Evolutionary conservation across 257 asterid genomes (phyloP), one percentile per base, ranked within the genome.

Genomic region (Solanum neorickii): DNA sequence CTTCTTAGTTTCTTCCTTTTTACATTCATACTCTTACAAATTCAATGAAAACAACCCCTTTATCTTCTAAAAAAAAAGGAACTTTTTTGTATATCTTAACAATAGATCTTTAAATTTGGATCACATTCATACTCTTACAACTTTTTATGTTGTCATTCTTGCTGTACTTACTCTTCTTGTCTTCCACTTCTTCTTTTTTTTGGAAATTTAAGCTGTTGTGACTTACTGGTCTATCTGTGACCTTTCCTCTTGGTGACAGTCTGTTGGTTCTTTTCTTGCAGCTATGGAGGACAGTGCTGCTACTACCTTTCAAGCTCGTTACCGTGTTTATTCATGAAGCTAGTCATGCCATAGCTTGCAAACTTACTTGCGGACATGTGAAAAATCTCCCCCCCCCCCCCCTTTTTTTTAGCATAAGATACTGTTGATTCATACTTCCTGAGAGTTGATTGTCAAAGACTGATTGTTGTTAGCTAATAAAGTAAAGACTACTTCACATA

Each of bases 341-440:
- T 56, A 91, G 92, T 85, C 93, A 91, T 68, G 92, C 93, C 23
- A 88, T 91, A 87, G 93, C 93, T 84, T 89, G 92, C 87, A 89
- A 89, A 87, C 90, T 91, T 84, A 89, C 92, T 66, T 89, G 93
- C 42, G 93, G 93, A 68, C 92, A 91, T 82, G 93, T 88, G 80
- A 89, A 89, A 12, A 52, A 9, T 14, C 35, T 3, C 1, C 42
- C 35, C 42, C 59, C 37, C 42, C 83, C 37, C 37, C 37, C 27
- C 27, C 46, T 31, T 16, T 49, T 83, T 59, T 21, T 31, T 10
- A 47, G 42, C 42, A 73, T 73, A 39, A 33, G 25, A 29, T 41
- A 1, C 69, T 74, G 68, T 2, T 5, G 13, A 65, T 27, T 33
- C 27, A 80, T 47, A 18, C 41, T 27, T 80, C 41, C 84, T 27